phyloP scores from a whole-genome alignment of 1,284 basidiomycete genomes.

The Trichosporon faecale region DNA sequence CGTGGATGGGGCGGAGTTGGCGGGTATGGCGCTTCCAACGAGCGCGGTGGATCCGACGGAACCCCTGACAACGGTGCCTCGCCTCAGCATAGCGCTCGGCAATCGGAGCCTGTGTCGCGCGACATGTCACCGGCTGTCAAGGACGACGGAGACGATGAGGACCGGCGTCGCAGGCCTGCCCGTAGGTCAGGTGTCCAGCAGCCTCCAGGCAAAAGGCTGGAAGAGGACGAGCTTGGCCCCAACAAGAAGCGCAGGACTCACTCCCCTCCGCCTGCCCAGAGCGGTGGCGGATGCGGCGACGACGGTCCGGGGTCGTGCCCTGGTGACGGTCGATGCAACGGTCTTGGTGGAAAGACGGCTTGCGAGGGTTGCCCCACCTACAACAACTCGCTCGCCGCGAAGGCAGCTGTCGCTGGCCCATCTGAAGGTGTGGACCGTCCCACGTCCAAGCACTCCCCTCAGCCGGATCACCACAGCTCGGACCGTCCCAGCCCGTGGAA shows the following conservation, averaged over 20 bases:
- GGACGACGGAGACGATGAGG: slow-evolving; percentile 23
- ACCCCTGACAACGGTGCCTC: slow-evolving; percentile 20
- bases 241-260: slow-evolving; percentile 28
- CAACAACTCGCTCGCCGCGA: slow-evolving; percentile 64
- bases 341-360: slow-evolving; percentile 82
- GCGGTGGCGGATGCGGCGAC: not conserved
- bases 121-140: slow-evolving; percentile 20
- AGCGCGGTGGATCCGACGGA: slow-evolving; percentile 35
- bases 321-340: slow-evolving; percentile 91
- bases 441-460: slow-evolving; percentile 14
- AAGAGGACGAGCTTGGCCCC: slow-evolving; percentile 16
- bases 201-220: slow-evolving; percentile 14
- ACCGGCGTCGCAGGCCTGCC: slow-evolving; percentile 18
- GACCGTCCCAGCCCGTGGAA: slow-evolving; percentile 25
- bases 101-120: slow-evolving; percentile 15
- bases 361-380: slow-evolving; percentile 91
- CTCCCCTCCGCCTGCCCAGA: slow-evolving; percentile 22
- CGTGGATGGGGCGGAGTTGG: slow-evolving; percentile 25
- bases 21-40: slow-evolving; percentile 40
- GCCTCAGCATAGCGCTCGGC: slow-evolving; percentile 11
- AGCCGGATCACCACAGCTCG: slow-evolving; percentile 16
- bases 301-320: slow-evolving; percentile 70
- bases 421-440: slow-evolving; percentile 48
- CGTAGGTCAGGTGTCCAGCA: slow-evolving; percentile 11
- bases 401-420: slow-evolving; percentile 15